Evolutionary conservation across 192 early-diverging fungal genomes (phyloP), one percentile per base, ranked within the genome.

Genomic region (Bifiguratus adelaidae): DNA sequence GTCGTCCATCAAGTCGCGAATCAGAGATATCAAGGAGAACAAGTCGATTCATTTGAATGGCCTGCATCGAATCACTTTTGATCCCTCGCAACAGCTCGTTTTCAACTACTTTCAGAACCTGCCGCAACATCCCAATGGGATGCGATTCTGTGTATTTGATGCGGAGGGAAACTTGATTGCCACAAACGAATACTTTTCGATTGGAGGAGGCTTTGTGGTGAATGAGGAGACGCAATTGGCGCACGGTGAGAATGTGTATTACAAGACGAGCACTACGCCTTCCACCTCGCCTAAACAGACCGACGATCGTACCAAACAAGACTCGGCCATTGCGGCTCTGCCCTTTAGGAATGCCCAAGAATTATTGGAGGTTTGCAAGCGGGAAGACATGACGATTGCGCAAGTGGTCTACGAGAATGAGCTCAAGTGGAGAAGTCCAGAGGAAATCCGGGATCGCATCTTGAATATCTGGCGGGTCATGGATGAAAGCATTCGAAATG

Each of bases 391-490:
- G 70, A 78, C 86, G 19, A 97, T 97, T 62, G 89, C 94, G n/a
- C 86, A 97, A 55, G 88, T 97, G 0, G 94, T 97, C 0, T 92
- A 82, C 52, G 74, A 86, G 49, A 97, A 97, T 56, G 93, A 97
- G 55, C 74, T 93, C 11, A 83, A 85, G 28, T 97, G 93, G 93
- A 61, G 89, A 25, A 80, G 70, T 18, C 74, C 82, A 27, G 81
- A 81, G 15, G 88, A 94, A 41, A 88, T 97, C 41, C 68, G 78
- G 51, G 57, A 71, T 47, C 66, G 82, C 53, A 75, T 85, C 1
- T 66, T 82, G 48, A 69, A 71, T 19, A 86, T 97, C 53, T 97
- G 93, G 93, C 71, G 83, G 30, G 86, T 88, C 38, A 97, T 97
- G 93, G 82, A 94, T 61, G 72, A 89, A 56, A 78, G 76, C 28